Percentiles rank a stretch among this genome's conserved stretches.
Evolutionary conservation across 352 stramenopile genomes (phyloP).

Genomic region (Phytopythium mirpurense): DNA sequence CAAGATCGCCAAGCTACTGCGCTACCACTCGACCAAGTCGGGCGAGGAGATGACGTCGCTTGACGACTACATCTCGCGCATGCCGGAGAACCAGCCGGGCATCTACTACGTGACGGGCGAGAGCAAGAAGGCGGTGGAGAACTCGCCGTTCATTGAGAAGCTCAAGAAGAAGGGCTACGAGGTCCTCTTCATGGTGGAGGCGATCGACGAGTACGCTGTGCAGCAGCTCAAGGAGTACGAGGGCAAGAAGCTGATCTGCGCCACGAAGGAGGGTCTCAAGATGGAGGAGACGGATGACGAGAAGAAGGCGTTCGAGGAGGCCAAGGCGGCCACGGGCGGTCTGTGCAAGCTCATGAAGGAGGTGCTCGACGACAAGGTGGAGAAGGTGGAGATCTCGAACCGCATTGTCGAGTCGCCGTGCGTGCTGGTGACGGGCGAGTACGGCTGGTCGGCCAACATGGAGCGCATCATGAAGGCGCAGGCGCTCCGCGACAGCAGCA

Average conservation of each 20-base stretch:
- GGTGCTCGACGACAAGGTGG: constrained; percentile 93
- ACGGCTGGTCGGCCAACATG: constrained; percentile 99
- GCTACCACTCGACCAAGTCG: constrained; percentile 95
- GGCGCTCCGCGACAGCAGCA: constrained; percentile 84
- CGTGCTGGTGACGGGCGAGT: constrained; percentile 96
- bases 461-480: constrained; percentile 99
- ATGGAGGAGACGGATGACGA: constrained; percentile 98
- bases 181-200: constrained; percentile 98
- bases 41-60: constrained; percentile 91
- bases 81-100: constrained; percentile 99
- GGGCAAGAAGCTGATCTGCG: constrained; percentile 95
- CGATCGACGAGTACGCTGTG: constrained; percentile 98
- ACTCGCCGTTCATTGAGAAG: constrained; percentile 97
- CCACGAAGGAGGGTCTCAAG: constrained; percentile 98
- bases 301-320: constrained; percentile 96
- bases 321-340: constrained; percentile 94
- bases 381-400: constrained; percentile 94
- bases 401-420: constrained; percentile 91
- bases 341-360: constrained; percentile 97
- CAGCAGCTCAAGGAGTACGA: constrained; percentile 93
- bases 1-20: constrained; percentile 96
- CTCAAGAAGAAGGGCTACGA: constrained; percentile 96
- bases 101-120: constrained; percentile 98
- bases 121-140: constrained; percentile 87
- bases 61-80: constrained; percentile 95